Base-by-base conservation (phyloP, 768 basidiomycete genomes). In the Hygrocybe coccinea region DNA sequence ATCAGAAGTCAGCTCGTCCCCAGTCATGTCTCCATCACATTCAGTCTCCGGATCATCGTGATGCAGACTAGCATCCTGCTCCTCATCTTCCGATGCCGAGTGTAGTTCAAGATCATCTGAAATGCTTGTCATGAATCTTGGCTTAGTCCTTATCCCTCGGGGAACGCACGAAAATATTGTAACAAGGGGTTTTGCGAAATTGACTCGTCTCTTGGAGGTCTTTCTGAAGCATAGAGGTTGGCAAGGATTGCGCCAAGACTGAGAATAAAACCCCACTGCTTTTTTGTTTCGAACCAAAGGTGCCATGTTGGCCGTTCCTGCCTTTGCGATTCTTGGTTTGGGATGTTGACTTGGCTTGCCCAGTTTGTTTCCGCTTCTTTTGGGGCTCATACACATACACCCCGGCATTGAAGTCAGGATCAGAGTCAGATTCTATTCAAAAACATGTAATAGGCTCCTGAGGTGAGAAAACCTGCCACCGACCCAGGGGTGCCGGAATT, bases 21-120 rank as follows among this genome's bases (percentile, higher is more conserved):
- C 67, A 36, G 62, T 59, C 35, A 64, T 59, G 33, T 65, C 63
- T 14, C 63, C 61, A 7, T 57, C 59, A 2, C 64, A 60, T 17
- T 64, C 69, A 7, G 56, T 61, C 7, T 61, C 62, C 6, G 59
- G 65, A 34, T 58, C 52, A 5, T 64, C 62, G 2, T 59, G 44
- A 35, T n/a, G n/a, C n/a, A n/a, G n/a, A n/a, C n/a, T n/a, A n/a
- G n/a, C n/a, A n/a, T 54, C 52, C 6, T 65, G 59, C 10, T 69
- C 62, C 33, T 74, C 74, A 2, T 67, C 74, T 59, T 82, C 81
- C 7, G 78, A 79, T 19, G 75, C 82, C 24, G 82, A 82, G 29
- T 80, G 78, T 15, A 83, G 62, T 37, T 76, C 76, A 37, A 84
- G 60, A 43, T 77, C 72, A 55, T 67, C 78, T 75, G 56, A 46